Conservation (phyloP, 2,329 filamentous ascomycete species). For the Claviceps sp. region DNA sequence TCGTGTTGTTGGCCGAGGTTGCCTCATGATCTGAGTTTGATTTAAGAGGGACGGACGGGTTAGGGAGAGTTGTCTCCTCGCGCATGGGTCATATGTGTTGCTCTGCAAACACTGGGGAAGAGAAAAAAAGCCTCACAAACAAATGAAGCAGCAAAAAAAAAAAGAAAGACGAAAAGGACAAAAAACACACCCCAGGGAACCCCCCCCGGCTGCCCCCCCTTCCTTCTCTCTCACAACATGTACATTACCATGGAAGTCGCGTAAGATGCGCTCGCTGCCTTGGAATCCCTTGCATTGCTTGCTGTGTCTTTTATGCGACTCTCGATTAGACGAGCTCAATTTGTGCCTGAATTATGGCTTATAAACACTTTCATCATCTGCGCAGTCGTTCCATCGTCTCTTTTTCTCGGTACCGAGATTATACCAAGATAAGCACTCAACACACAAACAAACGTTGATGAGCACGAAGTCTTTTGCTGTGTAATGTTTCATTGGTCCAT, state of each 20-base stretch:
- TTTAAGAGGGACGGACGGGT: background rate
- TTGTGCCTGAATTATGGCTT: constrained; percentile 15
- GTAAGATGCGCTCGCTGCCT: constrained; percentile 26
- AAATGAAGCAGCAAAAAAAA: background rate
- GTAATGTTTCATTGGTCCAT: too few species aligned
- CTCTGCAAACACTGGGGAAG: constrained; percentile 1
- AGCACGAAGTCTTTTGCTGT: too few species aligned
- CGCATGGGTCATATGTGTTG: background rate
- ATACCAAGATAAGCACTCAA: too few species aligned
- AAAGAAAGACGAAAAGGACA: background rate
- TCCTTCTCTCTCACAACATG: constrained; percentile 23
- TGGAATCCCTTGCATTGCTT: constrained; percentile 16
- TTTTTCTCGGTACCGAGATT: background rate
- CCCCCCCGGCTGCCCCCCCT: background rate
- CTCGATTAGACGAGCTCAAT: constrained; percentile 22
- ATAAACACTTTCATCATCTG: constrained; percentile 18
- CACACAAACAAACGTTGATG: too few species aligned
- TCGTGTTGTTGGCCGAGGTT: constrained; percentile 3
- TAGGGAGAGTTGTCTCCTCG: background rate
- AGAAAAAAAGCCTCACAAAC: background rate
- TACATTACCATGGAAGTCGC: constrained; percentile 40
- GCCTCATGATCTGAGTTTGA: constrained; percentile 4
- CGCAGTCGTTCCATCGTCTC: constrained; percentile 13
- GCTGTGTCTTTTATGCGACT: constrained; percentile 19
- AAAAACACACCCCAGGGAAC: background rate